phyloP scores from a whole-genome alignment of 345 rosid genomes.

The Brassica incana region DNA sequence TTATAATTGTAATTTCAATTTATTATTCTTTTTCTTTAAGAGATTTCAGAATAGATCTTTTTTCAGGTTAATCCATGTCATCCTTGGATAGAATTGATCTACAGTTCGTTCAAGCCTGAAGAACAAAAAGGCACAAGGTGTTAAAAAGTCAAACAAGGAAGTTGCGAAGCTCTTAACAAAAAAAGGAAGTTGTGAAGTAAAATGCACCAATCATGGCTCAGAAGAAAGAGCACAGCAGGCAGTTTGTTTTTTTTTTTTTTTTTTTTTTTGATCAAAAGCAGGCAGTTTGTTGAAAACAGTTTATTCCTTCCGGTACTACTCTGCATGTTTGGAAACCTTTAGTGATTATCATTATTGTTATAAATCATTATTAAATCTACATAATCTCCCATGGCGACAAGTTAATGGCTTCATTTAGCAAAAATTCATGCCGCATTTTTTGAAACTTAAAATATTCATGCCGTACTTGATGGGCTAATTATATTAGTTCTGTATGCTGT shows the following conservation, averaged over 20 bases:
- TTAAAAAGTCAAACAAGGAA: not conserved
- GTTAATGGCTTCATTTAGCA: not conserved
- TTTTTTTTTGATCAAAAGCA: too few species aligned
- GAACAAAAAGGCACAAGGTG: not conserved
- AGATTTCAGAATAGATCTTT: too few species aligned
- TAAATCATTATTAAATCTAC: not conserved
- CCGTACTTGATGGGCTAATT: not conserved
- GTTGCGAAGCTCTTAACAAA: not conserved
- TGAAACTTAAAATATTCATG: not conserved
- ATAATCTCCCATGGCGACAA: not conserved
- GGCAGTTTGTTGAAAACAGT: too few species aligned
- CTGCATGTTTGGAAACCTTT: too few species aligned
- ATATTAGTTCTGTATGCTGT: not conserved
- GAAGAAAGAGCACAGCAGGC: too few species aligned
- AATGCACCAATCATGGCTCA: not conserved
- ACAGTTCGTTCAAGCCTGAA: not conserved
- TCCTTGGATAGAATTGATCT: not conserved
- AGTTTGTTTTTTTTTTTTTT: too few species aligned
- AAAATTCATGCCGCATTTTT: not conserved
- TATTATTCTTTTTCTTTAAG: not conserved
- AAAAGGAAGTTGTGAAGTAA: not conserved
- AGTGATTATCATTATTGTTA: too few species aligned
- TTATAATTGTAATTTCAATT: too few species aligned
- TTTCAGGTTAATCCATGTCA: not conserved
- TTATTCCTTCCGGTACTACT: too few species aligned